These are phyloP conservation scores for Talaromyces sp. DNA, from an alignment of 2,329 filamentous ascomycete genomes.

Conservation along the genomic window DNA sequence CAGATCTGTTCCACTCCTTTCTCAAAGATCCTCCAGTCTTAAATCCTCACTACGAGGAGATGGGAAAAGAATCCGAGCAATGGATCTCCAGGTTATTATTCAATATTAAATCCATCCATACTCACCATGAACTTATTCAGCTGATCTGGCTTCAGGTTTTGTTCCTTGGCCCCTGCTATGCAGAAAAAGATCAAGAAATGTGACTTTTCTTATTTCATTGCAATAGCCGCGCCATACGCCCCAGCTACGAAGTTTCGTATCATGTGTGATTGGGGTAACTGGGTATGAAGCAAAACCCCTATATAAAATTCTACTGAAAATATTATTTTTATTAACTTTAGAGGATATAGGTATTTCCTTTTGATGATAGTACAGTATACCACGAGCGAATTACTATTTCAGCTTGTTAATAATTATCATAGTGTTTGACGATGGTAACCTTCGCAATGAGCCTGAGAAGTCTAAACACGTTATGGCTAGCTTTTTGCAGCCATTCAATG, in stretches of 20 bases:
- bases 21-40: background rate
- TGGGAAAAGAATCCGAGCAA: conserved; percentile 20
- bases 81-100: conserved; percentile 18
- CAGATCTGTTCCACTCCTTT: too few species aligned
- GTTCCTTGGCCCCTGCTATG: background rate
- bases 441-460: conserved; percentile 19
- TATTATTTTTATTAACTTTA: background rate
- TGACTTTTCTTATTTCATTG: conserved; percentile 23
- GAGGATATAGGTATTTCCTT: background rate
- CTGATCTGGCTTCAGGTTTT: conserved; percentile 3
- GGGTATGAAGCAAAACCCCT: conserved; percentile 8
- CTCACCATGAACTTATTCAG: background rate
- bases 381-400: background rate
- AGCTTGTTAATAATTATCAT: background rate
- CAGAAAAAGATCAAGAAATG: conserved; percentile 11
- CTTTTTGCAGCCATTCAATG: too few species aligned
- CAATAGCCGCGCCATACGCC: conserved; percentile 21
- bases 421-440: conserved; percentile 28
- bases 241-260: conserved; percentile 19
- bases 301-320: background rate
- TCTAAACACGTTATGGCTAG: conserved; percentile 17
- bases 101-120: too few species aligned
- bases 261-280: conserved; percentile 26
- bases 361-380: background rate
- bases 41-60: conserved; percentile 21